Conservation (phyloP, 2,329 filamentous ascomycete species). For the Stemphylium vesicarium region DNA sequence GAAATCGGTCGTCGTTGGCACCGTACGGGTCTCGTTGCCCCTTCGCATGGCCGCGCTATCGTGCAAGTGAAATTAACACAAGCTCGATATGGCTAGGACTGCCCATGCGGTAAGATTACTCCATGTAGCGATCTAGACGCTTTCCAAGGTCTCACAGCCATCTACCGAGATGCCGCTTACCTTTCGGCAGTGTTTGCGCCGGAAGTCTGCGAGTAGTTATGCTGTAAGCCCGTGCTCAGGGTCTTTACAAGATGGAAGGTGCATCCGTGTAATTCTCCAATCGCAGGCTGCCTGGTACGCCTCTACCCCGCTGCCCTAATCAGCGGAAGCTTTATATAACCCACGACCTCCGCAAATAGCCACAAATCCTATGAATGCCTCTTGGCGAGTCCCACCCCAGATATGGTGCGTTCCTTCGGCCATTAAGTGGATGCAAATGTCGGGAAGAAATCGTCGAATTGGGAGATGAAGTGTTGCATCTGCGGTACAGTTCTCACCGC, state of each 20-base stretch:
- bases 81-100: slow-evolving; percentile 4
- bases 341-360: background rate
- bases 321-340: slow-evolving; percentile 13
- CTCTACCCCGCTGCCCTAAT: slow-evolving; percentile 20
- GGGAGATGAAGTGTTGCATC: background rate
- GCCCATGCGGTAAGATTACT: slow-evolving; percentile 5
- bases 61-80: background rate
- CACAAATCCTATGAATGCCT: background rate
- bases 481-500: background rate
- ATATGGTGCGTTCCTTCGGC: background rate
- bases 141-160: background rate
- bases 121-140: background rate
- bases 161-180: too few relatives aligned
- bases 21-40: too few relatives aligned
- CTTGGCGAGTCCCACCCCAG: too few relatives aligned
- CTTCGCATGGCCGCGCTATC: too few relatives aligned
- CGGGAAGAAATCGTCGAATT: background rate
- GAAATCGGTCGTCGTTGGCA: too few relatives aligned
- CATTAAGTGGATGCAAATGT: background rate
- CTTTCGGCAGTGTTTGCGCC: background rate
- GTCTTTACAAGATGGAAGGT: slow-evolving; percentile 3
- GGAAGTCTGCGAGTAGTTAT: background rate
- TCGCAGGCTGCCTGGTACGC: background rate
- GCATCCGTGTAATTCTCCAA: slow-evolving; percentile 9
- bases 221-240: background rate